Evolutionary conservation across 371 early-diverging fungal species (phyloP).

Genomic region (Circinella umbellata): DNA sequence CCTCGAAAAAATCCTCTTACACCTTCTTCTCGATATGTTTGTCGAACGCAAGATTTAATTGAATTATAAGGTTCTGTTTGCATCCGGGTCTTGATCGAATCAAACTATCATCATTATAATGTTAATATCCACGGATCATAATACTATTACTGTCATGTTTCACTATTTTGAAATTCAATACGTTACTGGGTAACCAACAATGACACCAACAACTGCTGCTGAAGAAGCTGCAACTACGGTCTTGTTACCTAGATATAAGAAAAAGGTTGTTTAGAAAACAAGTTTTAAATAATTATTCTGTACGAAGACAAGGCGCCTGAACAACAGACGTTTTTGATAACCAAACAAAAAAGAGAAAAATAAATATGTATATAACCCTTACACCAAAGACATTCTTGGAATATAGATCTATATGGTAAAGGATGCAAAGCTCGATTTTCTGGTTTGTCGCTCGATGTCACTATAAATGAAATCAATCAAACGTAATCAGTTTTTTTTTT

Average conservation of each 20-base stretch:
- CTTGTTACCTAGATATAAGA: conserved; percentile 46
- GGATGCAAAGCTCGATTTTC: conserved; percentile 23
- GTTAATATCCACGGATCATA: background rate
- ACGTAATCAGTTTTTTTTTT: background rate
- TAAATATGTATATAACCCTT: conserved; percentile 2
- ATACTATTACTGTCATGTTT: background rate
- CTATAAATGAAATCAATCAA: background rate
- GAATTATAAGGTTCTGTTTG: conserved; percentile 79
- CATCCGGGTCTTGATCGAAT: conserved; percentile 83
- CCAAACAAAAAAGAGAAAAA: background rate
- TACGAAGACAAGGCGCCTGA: background rate
- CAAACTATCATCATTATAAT: conserved; percentile 48
- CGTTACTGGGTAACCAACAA: conserved; percentile 62
- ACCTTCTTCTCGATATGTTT: conserved; percentile 75
- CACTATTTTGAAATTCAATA: background rate
- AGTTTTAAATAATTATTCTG: background rate
- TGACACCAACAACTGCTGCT: conserved; percentile 65
- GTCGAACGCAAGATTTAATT: conserved; percentile 66
- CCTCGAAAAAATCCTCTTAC: conserved; percentile 78
- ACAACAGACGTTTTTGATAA: too few species aligned
- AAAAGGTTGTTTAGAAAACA: background rate
- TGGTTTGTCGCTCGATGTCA: conserved; percentile 4
- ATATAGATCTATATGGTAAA: conserved; percentile 23
- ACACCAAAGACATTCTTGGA: conserved; percentile 28
- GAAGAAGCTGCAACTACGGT: conserved; percentile 66